Evolutionary conservation across 2,329 filamentous ascomycete genomes (phyloP), one percentile per base, ranked within the genome.

Genomic region (Monosporascus sp.): DNA sequence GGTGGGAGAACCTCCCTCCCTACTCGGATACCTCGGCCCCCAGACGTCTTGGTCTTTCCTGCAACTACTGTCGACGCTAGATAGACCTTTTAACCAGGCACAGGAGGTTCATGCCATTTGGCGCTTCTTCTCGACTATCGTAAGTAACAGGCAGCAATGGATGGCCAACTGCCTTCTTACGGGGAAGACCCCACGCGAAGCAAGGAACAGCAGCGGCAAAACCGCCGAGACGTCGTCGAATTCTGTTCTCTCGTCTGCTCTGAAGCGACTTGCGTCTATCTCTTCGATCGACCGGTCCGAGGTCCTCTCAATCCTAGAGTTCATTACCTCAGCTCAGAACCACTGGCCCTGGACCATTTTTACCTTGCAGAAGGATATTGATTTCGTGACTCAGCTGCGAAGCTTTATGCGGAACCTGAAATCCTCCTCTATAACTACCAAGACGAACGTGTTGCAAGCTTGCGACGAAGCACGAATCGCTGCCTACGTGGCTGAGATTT

Each of bases 291-390:
- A 87, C 8, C 78, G 81, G n/a, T 74, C 76, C 37, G 82, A 91
- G 57, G 83, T 86, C 4, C 74, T 91, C 22, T 84, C 88, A 1
- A 85, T 97, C 62, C 78, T 99, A 17, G 86, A 93, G 62, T 97
- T 97, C 68, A 84, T 97, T 38, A 85, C 89, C 2, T 85, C 88
- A 3, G 89, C 93, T 5, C 92, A 97, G 66, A 94, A 96, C 68
- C 89, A 91, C 66, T 97, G 93, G 93, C 88, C 92, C 1, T 96
- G 93, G 90, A 92, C 91, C 1, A 91, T 95, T 53, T 87, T 89
- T 53, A 85, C 88, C 40, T 75, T 96, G 37, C 84, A 88, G 56
- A 86, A 86, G 55, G 88, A 96, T 63, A 79, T 81, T 1, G 76
- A 78, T 0, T 93, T 96, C 63, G 80, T 97, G 53, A 77, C 83